Evolutionary conservation across 1,284 basidiomycete species (phyloP).

Genomic region (Ganoderma meredithae): DNA sequence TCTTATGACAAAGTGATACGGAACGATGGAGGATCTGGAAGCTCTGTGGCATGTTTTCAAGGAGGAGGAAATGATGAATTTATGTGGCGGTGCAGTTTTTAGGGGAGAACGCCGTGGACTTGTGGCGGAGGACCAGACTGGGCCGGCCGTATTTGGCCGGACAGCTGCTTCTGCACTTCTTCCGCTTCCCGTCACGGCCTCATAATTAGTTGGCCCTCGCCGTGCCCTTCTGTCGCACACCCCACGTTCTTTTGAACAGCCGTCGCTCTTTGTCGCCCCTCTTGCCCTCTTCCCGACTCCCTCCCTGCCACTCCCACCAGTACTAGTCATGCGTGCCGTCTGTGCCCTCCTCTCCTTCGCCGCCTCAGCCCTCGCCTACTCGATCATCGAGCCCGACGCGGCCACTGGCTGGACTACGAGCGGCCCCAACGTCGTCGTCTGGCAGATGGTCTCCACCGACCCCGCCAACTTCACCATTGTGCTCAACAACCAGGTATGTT

Average conservation of each 20-base stretch:
- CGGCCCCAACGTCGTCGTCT: slow-evolving; percentile 65
- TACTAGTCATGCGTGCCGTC: slow-evolving; percentile 58
- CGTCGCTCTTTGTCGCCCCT: slow-evolving; percentile 23
- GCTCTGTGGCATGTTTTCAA: not conserved
- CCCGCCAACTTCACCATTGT: slow-evolving; percentile 70
- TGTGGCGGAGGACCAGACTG: not conserved
- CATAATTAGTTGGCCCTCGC: slow-evolving; percentile 13
- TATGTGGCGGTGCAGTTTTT: not conserved
- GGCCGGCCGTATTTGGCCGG: slow-evolving; percentile 7
- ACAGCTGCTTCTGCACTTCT: slow-evolving; percentile 18
- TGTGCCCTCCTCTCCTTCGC: slow-evolving; percentile 58
- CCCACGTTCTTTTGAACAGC: slow-evolving; percentile 29
- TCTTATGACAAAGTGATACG: not conserved
- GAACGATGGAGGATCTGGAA: not conserved
- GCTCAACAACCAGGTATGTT: slow-evolving; percentile 65
- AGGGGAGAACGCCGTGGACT: not conserved
- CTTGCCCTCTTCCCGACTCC: slow-evolving; percentile 12
- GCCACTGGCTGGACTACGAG: slow-evolving; percentile 63
- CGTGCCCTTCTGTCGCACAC: slow-evolving; percentile 21
- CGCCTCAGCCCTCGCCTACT: slow-evolving; percentile 66
- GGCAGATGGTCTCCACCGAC: slow-evolving; percentile 74
- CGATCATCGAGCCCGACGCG: slow-evolving; percentile 60
- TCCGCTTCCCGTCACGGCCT: slow-evolving; percentile 21
- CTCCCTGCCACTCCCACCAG: slow-evolving; percentile 45
- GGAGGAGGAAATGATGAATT: not conserved